These are phyloP conservation scores for Malassezia sp. DNA, from an alignment of 1,284 basidiomycete genomes.

Conservation along the genomic window DNA sequence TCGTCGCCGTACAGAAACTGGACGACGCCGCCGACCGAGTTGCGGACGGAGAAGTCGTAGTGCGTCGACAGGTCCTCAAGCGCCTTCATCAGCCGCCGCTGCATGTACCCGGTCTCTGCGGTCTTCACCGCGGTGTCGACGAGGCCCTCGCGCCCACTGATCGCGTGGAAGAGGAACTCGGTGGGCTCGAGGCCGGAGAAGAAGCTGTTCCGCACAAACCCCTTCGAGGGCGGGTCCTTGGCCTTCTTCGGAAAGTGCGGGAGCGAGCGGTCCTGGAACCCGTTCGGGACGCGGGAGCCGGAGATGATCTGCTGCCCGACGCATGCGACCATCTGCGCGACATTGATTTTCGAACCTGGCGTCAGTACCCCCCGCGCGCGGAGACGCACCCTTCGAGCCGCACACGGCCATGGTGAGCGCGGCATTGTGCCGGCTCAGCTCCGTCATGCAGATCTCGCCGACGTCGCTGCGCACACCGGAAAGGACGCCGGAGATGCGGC, in stretches of 20 bases:
- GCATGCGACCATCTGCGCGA: slow-evolving; percentile 99
- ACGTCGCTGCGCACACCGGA: slow-evolving; percentile 91
- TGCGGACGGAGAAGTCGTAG: slow-evolving; percentile 93
- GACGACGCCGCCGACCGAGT: slow-evolving; percentile 89
- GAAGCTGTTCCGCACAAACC: slow-evolving; percentile 93
- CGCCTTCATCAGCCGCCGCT: slow-evolving; percentile 95
- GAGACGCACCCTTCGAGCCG: slow-evolving; percentile 98
- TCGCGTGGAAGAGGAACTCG: slow-evolving; percentile 97
- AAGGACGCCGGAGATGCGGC: slow-evolving; percentile 80
- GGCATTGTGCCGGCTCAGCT: slow-evolving; percentile 89
- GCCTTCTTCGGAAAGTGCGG: slow-evolving; percentile 98
- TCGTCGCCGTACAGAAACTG: slow-evolving; percentile 97
- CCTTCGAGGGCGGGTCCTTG: slow-evolving; percentile 90
- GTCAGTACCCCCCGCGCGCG: too few relatives aligned
- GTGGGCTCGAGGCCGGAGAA: slow-evolving; percentile 87
- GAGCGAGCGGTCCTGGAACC: slow-evolving; percentile 95
- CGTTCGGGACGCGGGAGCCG: slow-evolving; percentile 94
- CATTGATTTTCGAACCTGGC: slow-evolving; percentile 96
- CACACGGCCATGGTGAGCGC: slow-evolving; percentile 98
- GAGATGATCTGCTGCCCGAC: slow-evolving; percentile 98
- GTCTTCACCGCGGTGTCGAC: slow-evolving; percentile 99
- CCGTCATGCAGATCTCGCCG: slow-evolving; percentile 95
- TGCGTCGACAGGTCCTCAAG: slow-evolving; percentile 92
- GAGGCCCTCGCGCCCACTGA: slow-evolving; percentile 93
- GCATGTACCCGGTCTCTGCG: slow-evolving; percentile 99